Base-by-base conservation (phyloP, 768 basidiomycete species). In the Lentinula aciculospora region DNA sequence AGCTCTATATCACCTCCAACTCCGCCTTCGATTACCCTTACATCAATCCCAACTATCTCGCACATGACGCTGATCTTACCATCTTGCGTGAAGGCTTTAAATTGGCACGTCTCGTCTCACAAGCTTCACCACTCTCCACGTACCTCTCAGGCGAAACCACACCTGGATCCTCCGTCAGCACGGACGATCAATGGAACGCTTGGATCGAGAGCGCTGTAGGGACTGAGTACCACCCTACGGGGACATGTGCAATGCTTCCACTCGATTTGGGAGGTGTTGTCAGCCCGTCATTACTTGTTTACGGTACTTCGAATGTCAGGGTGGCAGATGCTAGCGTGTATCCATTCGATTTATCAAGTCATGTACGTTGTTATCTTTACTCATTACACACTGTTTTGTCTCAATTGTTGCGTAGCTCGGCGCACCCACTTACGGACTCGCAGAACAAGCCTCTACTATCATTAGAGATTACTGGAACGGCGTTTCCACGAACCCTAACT, bases 151-250 rank as follows among this genome's bases (percentile, higher is more conserved):
- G 42, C 13, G 58, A 59, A 21, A 65, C 72, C 8, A 62, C 67
- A 8, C 85, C 85, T 0, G 85, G 85, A 2, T 60, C 78, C 0
- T 59, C 61, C 3, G 79, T 86, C 15, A 65, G 69, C 21, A 78
- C 78, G 4, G 87, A 89, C 62, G 79, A 70, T 17, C 70, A 85
- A 27, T 81, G 81, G 71, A 81, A 85, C 37, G 65, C 67, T 4
- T 88, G 79, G 78, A 60, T 85, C 25, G 67, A 70, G 28, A 67
- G 66, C n/a, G 62, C 66, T 7, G 73, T 76, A 13, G 70, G 74
- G 8, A 83, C 82, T 8, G 81, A 86, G 70, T 84, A 71, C 70
- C 88, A 89, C 66, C 86, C 86, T 5, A 71, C 75, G 29, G 76
- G 76, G 21, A 78, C 83, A 5, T 81, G 78, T 65, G 72, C 82